Conservation (phyloP, 2,329 filamentous ascomycete genomes). For the Fusarium cyanostomum region DNA sequence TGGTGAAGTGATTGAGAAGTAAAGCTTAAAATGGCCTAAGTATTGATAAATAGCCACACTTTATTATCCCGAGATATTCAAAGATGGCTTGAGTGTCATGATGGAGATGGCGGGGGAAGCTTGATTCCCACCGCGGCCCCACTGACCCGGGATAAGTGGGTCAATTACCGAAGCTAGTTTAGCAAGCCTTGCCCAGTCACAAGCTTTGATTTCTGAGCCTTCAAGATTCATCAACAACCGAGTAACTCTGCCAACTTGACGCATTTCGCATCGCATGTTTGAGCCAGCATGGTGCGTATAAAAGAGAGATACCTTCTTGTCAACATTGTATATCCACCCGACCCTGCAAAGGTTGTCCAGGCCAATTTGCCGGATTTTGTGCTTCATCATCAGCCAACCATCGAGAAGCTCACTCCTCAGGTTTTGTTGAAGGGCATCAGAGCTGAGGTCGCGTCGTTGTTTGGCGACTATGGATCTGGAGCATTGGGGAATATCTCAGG, state of each 20-base stretch:
- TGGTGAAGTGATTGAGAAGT: background rate
- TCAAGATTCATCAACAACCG: background rate
- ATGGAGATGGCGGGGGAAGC: constrained; percentile 33
- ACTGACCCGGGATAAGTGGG: constrained; percentile 35
- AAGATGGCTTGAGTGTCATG: constrained; percentile 2
- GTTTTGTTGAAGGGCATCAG: constrained; percentile 75
- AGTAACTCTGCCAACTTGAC: background rate
- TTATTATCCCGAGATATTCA: background rate
- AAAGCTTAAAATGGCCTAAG: background rate
- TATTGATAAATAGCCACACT: background rate
- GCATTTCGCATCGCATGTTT: background rate
- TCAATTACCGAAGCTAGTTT: constrained; percentile 22
- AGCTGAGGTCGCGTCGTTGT: constrained; percentile 74
- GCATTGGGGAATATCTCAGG: constrained; percentile 75
- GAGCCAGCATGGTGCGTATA: constrained; percentile 81
- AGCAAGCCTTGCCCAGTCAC: constrained; percentile 15
- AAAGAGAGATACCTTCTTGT: constrained; percentile 97
- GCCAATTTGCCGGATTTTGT: constrained; percentile 67
- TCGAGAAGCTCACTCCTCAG: constrained; percentile 73
- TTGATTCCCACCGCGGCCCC: constrained; percentile 31
- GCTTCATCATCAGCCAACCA: constrained; percentile 81
- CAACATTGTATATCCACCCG: constrained; percentile 86
- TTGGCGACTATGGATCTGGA: constrained; percentile 90
- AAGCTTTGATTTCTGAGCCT: constrained; percentile 9
- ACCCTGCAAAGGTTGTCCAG: constrained; percentile 49